Base-by-base conservation (phyloP, 331 rosid genomes). In the Saraca asoca region DNA sequence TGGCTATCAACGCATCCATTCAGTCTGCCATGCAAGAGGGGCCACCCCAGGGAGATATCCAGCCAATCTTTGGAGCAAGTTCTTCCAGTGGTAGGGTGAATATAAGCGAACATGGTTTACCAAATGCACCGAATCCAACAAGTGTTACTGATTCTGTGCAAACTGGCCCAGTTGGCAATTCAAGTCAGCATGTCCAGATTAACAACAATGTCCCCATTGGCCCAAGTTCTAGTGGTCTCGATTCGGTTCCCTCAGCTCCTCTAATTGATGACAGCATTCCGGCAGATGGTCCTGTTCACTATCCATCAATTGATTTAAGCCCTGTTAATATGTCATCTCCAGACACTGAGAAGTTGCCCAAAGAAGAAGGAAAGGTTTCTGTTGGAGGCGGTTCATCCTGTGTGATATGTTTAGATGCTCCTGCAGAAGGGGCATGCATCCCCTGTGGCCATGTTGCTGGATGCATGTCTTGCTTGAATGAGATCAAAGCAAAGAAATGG, bases 371-470 rank as follows among this genome's bases (percentile, higher is more conserved):
- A 58, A 67, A 52, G 15, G 58, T 56, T 68, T 96, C 74, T 29
- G 80, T 68, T n/a, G 83, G 65, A 31, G 64, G 20, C 6, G 68
- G 81, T 37, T 84, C 95, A 19, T 71, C 92, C 0, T 94, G 99
- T 5, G 85, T 94, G 59, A 86, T 94, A 68, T 94, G 99, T 76
- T 78, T 94, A 81, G 99, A 94, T 80, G 92, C 99, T 73, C 96
- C 89, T 5, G 85, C 85, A 13, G 91, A 94, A 75, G 97, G 95
- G 50, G 97, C 92, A 42, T 90, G 96, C 95, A 94, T 94, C 69
- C 99, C 99, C 9, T 94, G 99, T 78, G 97, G 99, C 58, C 99
- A 94, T 75, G 95, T 94, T 84, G 95, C 85, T 24, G 97, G 96
- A 71, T 94, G 99, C 82, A 90, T 94, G 97, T 79, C 88, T 62